These are phyloP conservation scores for Ogataea ramenticola DNA, from an alignment of 805 yeast genomes.

Conservation along the genomic window DNA sequence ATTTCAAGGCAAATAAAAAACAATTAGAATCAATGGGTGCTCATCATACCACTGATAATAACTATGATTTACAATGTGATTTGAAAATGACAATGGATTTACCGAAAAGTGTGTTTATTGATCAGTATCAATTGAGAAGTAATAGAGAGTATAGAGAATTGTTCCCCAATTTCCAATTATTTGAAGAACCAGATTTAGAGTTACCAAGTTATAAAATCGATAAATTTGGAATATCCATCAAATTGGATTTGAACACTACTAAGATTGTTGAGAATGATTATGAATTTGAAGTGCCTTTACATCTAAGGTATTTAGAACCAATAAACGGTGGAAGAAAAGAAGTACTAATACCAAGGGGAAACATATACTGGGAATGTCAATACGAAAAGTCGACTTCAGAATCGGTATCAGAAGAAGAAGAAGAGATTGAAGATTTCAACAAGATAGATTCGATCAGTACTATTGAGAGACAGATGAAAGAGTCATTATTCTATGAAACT, in stretches of 20 bases:
- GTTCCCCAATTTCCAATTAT: slow-evolving; percentile 7
- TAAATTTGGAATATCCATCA: slow-evolving; percentile 17
- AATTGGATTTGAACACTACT: slow-evolving; percentile 7
- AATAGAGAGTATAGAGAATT: slow-evolving; percentile 2
- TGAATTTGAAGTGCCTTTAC: slow-evolving; percentile 23
- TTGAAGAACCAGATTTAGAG: slow-evolving; percentile 22
- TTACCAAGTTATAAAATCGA: slow-evolving; percentile 21
- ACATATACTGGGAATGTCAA: slow-evolving; percentile 22
- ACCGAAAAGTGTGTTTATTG: slow-evolving; percentile 20
- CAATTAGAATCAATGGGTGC: slow-evolving; percentile 1
- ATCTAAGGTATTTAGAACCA: slow-evolving; percentile 24
- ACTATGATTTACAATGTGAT: slow-evolving; percentile 8
- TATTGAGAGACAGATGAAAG: slow-evolving; percentile 4
- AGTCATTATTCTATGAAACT: slow-evolving; percentile 17
- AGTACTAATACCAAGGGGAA: slow-evolving; percentile 12
- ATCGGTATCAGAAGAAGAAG: background rate
- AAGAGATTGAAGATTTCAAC: background rate
- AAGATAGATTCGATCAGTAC: background rate
- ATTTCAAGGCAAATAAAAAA: background rate
- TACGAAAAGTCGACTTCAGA: background rate
- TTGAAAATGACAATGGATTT: slow-evolving; percentile 17
- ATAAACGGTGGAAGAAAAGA: slow-evolving; percentile 2
- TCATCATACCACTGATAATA: too few relatives aligned
- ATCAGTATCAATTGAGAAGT: slow-evolving; percentile 18
- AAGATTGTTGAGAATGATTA: slow-evolving; percentile 4